A percentile compares a stretch with the other conserved stretches of the same genome.
Conservation (phyloP, 73 alveolate genomes). For the Paramecium biaurelia region DNA sequence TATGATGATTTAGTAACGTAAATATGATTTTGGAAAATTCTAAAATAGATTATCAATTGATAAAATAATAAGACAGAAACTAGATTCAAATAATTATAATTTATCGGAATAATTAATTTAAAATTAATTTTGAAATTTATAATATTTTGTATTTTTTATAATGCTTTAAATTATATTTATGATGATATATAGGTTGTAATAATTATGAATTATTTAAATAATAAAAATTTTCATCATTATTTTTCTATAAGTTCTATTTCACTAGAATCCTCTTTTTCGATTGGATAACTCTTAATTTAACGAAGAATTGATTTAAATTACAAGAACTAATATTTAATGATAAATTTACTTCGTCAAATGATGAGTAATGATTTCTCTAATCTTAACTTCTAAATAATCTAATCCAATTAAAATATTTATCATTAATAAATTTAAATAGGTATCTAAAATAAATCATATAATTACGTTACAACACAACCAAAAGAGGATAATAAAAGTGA, state of each 20-base stretch:
- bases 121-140: neutral
- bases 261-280: neutral
- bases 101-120: neutral
- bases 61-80: neutral
- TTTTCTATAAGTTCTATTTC: neutral
- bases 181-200: neutral
- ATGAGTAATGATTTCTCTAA: neutral
- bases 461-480: neutral
- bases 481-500: neutral
- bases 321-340: neutral
- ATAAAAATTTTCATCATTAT: neutral
- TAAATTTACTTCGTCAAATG: neutral
- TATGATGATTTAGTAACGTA: neutral
- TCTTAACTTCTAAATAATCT: neutral
- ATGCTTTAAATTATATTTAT: neutral
- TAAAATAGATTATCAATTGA: neutral
- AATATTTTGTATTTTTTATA: neutral
- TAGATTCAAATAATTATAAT: neutral
- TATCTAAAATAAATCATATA: neutral
- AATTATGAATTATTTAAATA: neutral
- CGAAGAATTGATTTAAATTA: neutral
- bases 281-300: neutral
- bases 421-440: neutral
- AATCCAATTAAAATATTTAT: neutral
- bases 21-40: neutral